Evolutionary conservation across 495 filamentous ascomycete species (phyloP).

Genomic region (Tuber indicum): DNA sequence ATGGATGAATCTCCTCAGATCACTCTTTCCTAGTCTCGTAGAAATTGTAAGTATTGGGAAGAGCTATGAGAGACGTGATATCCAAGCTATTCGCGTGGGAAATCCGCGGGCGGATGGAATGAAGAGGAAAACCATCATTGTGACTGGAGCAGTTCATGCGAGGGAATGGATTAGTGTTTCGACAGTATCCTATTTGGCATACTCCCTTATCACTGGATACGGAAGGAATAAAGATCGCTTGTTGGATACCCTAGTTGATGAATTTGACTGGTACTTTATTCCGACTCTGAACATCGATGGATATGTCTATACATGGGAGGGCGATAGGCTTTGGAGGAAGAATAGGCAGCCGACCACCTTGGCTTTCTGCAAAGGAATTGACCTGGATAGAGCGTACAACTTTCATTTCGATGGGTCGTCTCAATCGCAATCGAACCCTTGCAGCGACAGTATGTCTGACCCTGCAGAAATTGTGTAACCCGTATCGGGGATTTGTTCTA

Average conservation of each 20-base stretch:
- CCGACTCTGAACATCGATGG: slow-evolving; percentile 91
- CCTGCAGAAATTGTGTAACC: not conserved
- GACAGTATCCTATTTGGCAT: slow-evolving; percentile 84
- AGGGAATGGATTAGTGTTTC: slow-evolving; percentile 94
- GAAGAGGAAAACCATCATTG: slow-evolving; percentile 65
- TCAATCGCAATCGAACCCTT: slow-evolving; percentile 66
- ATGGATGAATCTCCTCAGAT: slow-evolving; percentile 85
- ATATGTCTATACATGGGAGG: slow-evolving; percentile 87
- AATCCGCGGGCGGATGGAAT: slow-evolving; percentile 1
- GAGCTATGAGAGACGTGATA: slow-evolving; percentile 79
- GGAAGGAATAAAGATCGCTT: slow-evolving; percentile 51
- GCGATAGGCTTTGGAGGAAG: slow-evolving; percentile 91
- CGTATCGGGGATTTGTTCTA: not conserved
- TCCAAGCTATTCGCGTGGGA: slow-evolving; percentile 75
- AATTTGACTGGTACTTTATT: slow-evolving; percentile 81
- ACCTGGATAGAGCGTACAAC: slow-evolving; percentile 78
- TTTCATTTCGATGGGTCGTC: slow-evolving; percentile 73
- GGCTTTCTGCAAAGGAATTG: slow-evolving; percentile 76
- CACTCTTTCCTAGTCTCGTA: slow-evolving; percentile 78
- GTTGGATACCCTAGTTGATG: slow-evolving; percentile 58
- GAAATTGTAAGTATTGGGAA: slow-evolving; percentile 67
- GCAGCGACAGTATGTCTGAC: slow-evolving; percentile 61
- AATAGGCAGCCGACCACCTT: slow-evolving; percentile 79
- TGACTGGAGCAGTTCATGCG: slow-evolving; percentile 80
- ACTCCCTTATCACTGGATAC: slow-evolving; percentile 77